Evolutionary conservation across 768 basidiomycete genomes (phyloP).

Genomic region (Fomitopsis serialis): DNA sequence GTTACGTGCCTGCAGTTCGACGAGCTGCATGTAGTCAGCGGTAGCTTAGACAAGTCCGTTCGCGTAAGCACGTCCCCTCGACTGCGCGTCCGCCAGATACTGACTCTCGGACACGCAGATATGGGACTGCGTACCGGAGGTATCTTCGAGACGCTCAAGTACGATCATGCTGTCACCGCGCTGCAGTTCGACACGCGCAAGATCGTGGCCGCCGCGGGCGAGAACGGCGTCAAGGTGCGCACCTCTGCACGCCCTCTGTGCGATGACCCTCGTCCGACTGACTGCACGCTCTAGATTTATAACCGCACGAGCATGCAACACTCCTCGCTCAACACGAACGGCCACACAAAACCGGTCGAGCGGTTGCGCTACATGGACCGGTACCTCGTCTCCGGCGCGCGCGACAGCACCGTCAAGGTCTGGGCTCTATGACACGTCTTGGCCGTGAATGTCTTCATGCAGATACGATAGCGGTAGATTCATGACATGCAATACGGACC

Average conservation of each 20-base stretch:
- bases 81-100: too few relatives aligned
- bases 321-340: slow-evolving; percentile 79
- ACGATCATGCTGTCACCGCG: slow-evolving; percentile 85
- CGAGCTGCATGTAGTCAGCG: slow-evolving; percentile 88
- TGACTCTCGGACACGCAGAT: too few relatives aligned
- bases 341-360: slow-evolving; percentile 89
- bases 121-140: slow-evolving; percentile 95
- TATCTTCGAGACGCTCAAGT: slow-evolving; percentile 83
- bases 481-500: background rate
- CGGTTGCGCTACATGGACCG: slow-evolving; percentile 93
- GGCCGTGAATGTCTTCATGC: background rate
- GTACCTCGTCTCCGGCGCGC: slow-evolving; percentile 86
- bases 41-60: slow-evolving; percentile 90
- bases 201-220: slow-evolving; percentile 86
- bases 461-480: background rate
- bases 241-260: background rate
- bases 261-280: too few relatives aligned
- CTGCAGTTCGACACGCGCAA: slow-evolving; percentile 95
- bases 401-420: slow-evolving; percentile 83
- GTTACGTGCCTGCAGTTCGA: slow-evolving; percentile 96
- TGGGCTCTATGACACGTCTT: slow-evolving; percentile 71
- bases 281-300: slow-evolving; percentile 55
- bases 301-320: slow-evolving; percentile 93
- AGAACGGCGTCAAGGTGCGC: slow-evolving; percentile 84
- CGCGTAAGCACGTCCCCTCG: slow-evolving; percentile 53